phyloP scores from a whole-genome alignment of 2,329 filamentous ascomycete species.

The Pezicula rhizophila region DNA sequence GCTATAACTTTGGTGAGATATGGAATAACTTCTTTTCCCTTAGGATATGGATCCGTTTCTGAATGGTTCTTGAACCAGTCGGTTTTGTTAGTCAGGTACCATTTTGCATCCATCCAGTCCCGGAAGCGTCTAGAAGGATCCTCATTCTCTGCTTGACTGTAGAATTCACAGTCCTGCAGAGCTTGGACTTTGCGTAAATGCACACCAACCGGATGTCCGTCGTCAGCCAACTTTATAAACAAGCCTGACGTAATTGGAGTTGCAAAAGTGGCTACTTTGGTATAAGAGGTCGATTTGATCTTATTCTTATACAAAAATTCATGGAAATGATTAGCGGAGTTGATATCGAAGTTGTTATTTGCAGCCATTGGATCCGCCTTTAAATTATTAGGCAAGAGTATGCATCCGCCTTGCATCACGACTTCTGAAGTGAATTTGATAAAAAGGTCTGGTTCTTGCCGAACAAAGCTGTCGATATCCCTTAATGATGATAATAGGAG shows the following conservation, averaged over 20 bases:
- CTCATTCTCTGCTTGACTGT: conserved; percentile 10
- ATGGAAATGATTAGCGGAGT: conserved; percentile 14
- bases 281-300: conserved; percentile 18
- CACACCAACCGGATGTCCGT: conserved; percentile 15
- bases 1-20: conserved; percentile 20
- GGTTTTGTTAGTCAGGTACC: conserved; percentile 18
- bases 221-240: conserved; percentile 13
- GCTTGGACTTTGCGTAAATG: conserved; percentile 17
- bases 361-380: conserved; percentile 9
- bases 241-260: conserved; percentile 12
- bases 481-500: conserved; percentile 21
- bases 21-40: conserved; percentile 15
- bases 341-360: conserved; percentile 21
- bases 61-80: conserved; percentile 11
- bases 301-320: conserved; percentile 11
- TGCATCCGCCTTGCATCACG: conserved; percentile 21
- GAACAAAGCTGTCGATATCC: conserved; percentile 18
- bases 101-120: conserved; percentile 17
- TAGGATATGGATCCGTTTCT: conserved; percentile 8
- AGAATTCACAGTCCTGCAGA: conserved; percentile 19
- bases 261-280: conserved; percentile 18
- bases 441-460: conserved; percentile 8
- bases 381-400: conserved; percentile 3
- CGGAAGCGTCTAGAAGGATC: conserved; percentile 10
- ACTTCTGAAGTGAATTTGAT: conserved; percentile 10